Conservation (phyloP, 352 stramenopile genomes). For the Phytophthora pinifolia region DNA sequence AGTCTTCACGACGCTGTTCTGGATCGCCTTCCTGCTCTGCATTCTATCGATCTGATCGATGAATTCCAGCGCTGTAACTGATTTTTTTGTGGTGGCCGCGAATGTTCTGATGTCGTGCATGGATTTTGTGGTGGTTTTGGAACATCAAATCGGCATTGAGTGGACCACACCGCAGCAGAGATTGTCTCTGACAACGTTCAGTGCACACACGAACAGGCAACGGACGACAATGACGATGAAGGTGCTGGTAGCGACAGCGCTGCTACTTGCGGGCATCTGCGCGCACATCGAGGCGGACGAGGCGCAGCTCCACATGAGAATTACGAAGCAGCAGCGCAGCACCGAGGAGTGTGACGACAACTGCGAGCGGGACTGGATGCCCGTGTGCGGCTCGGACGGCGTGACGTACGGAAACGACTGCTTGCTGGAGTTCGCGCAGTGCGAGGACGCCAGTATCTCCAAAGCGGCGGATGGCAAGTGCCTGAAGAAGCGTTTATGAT, state of each 20-base stretch:
- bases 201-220: too few species aligned
- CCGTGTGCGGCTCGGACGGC: constrained; percentile 57
- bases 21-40: constrained; percentile 69
- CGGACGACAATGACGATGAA: too few species aligned
- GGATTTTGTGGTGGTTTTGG: too few species aligned
- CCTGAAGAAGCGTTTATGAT: too few species aligned
- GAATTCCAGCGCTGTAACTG: constrained; percentile 41
- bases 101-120: too few species aligned
- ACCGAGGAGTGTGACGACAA: constrained; percentile 35
- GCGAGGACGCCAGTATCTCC: constrained; percentile 30
- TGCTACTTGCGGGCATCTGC: constrained; percentile 12
- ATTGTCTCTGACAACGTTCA: too few species aligned
- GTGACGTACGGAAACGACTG: constrained; percentile 63
- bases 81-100: too few species aligned
- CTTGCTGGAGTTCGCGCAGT: constrained; percentile 45
- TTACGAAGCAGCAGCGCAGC: neutral
- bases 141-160: too few species aligned
- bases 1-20: constrained; percentile 46
- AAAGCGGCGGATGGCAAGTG: constrained; percentile 3
- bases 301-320: constrained; percentile 7
- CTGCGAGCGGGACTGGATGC: constrained; percentile 41
- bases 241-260: constrained; percentile 2
- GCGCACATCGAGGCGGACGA: constrained; percentile 9
- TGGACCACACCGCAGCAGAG: too few species aligned
- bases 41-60: constrained; percentile 56